phyloP scores from a whole-genome alignment of 1,284 basidiomycete species.

The Ustanciosporium gigantosporum region DNA sequence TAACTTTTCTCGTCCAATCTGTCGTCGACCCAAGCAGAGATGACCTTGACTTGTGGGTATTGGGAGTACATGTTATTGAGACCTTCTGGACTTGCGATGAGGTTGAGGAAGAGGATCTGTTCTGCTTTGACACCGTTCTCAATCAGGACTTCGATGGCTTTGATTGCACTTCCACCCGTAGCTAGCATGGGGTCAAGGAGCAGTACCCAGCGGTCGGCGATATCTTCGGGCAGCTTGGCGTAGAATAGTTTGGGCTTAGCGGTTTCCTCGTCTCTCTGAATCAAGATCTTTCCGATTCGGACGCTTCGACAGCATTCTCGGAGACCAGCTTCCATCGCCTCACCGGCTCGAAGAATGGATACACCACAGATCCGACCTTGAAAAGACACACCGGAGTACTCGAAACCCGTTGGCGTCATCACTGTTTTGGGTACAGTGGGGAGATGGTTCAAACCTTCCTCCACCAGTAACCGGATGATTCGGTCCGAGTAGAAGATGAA shows the following conservation, averaged over 20 bases:
- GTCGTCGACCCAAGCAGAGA: conserved; percentile 93
- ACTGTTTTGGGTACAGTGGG: conserved; percentile 64
- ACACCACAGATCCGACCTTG: conserved; percentile 56
- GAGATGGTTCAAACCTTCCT: conserved; percentile 86
- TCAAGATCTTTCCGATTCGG: conserved; percentile 63
- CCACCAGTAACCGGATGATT: conserved; percentile 68
- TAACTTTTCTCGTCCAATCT: conserved; percentile 77
- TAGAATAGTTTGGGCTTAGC: conserved; percentile 63
- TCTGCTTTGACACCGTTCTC: conserved; percentile 76
- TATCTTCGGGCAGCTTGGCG: conserved; percentile 87
- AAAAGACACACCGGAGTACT: conserved; percentile 65
- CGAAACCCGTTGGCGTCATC: conserved; percentile 67
- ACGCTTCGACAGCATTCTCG: conserved; percentile 77
- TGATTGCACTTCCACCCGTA: conserved; percentile 95
- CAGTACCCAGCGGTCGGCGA: conserved; percentile 85
- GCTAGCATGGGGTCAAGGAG: conserved; percentile 96
- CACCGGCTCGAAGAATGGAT: conserved; percentile 62
- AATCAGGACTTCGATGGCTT: conserved; percentile 90
- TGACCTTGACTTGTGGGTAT: conserved; percentile 81
- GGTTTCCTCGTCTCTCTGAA: conserved; percentile 57
- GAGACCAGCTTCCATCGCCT: conserved; percentile 69
- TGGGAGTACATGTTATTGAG: conserved; percentile 77
- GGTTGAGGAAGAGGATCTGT: conserved; percentile 93
- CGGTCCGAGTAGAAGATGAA: conserved; percentile 91
- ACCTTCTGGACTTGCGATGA: conserved; percentile 91